Evolutionary conservation across 169 alveolate genomes (phyloP).

Genomic region (Cystoisospora suis): DNA sequence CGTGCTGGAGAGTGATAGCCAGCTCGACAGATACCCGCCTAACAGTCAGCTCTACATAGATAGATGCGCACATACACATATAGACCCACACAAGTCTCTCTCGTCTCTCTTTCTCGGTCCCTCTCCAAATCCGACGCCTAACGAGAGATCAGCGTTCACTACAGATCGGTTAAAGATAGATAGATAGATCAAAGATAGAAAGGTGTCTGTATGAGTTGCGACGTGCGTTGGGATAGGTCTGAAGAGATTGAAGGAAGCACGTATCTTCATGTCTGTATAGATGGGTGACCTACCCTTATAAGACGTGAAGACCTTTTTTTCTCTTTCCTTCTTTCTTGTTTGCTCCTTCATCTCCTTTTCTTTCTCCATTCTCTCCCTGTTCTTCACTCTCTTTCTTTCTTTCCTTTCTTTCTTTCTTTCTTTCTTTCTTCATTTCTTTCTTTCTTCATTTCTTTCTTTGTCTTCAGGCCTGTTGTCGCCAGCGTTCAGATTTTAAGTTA

Average conservation of each 20-base stretch:
- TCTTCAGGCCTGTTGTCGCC: constrained; percentile 85
- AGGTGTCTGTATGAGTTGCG: too few species aligned
- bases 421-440: not conserved
- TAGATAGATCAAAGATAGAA: too few species aligned
- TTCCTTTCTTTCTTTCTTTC: too few species aligned
- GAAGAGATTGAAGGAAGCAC: not conserved
- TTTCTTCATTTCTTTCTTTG: not conserved
- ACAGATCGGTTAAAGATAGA: too few species aligned
- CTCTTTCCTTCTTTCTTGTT: too few species aligned
- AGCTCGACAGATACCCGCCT: constrained; percentile 56
- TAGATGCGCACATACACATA: not conserved
- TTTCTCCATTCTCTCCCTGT: not conserved
- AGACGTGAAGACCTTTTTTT: too few species aligned
- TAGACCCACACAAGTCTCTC: not conserved
- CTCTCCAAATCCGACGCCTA: too few species aligned
- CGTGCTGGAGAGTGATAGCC: constrained; percentile 33
- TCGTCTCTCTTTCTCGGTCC: too few species aligned
- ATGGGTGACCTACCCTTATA: too few species aligned
- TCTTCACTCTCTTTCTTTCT: not conserved
- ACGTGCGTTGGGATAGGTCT: too few species aligned
- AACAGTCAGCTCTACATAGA: not conserved
- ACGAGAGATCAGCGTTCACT: too few species aligned
- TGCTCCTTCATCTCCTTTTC: not conserved
- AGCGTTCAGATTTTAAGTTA: constrained; percentile 93
- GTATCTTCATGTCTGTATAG: too few species aligned